Evolutionary conservation across 1,139 yeast species (phyloP).

Genomic region (Taphrina flavorubra): DNA sequence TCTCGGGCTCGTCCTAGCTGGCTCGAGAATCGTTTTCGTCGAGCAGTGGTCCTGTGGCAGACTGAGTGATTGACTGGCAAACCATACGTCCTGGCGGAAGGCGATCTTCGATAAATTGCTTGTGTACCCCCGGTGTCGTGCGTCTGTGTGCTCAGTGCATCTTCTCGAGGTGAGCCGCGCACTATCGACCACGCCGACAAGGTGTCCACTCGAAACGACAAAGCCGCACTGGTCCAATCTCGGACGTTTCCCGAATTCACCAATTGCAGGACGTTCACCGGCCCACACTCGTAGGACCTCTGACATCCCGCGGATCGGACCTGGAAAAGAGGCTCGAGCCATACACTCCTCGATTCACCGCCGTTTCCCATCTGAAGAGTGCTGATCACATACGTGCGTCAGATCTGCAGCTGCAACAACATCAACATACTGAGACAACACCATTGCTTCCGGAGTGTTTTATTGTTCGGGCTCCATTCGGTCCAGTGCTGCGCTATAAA

Average conservation of each 20-base stretch:
- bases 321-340: constrained; percentile 15
- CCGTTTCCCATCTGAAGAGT: constrained; percentile 1
- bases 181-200: constrained; percentile 10
- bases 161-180: constrained; percentile 10
- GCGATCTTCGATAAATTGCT: constrained; percentile 14
- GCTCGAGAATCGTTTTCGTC: constrained; percentile 3
- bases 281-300: neutral
- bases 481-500: neutral
- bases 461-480: neutral
- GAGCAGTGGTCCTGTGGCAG: neutral
- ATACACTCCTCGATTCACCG: constrained; percentile 8
- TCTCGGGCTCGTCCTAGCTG: neutral
- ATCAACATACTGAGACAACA: constrained; percentile 13
- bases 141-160: constrained; percentile 7
- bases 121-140: constrained; percentile 5
- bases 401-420: constrained; percentile 9
- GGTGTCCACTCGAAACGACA: constrained; percentile 7
- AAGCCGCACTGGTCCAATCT: constrained; percentile 10
- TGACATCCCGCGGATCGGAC: constrained; percentile 18
- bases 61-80: neutral
- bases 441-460: constrained; percentile 2
- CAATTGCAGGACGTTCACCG: constrained; percentile 11
- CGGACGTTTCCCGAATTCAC: constrained; percentile 6
- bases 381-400: constrained; percentile 12
- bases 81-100: neutral